phyloP scores from a whole-genome alignment of 139 green algal species.

The Coccomyxa sp. region DNA sequence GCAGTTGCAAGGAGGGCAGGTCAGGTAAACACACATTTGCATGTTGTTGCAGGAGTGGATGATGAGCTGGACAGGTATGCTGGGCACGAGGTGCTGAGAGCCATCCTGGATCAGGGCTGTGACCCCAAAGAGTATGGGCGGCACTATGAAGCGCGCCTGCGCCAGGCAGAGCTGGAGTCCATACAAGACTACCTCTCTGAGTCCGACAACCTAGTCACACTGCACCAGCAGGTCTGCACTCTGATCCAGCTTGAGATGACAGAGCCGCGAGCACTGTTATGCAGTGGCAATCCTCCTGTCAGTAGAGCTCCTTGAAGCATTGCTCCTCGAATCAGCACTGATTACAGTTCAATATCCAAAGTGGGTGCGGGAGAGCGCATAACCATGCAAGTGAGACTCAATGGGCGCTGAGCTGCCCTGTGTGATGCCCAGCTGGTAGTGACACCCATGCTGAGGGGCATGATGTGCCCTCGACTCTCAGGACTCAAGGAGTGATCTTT shows the following conservation, averaged over 20 bases:
- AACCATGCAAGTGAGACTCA: too few relatives aligned
- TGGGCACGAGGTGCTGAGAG: constrained; percentile 72
- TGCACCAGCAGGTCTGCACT: constrained; percentile 81
- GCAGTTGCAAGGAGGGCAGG: neutral
- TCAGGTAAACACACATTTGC: neutral
- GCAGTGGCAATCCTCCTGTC: neutral
- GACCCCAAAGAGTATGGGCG: constrained; percentile 70
- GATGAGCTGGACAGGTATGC: constrained; percentile 68
- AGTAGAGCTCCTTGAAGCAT: neutral
- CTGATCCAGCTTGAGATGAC: too few relatives aligned
- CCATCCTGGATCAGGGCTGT: constrained; percentile 73
- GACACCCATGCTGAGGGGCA: too few relatives aligned
- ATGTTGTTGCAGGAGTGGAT: constrained; percentile 42
- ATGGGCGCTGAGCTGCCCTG: too few relatives aligned
- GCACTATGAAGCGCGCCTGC: constrained; percentile 81
- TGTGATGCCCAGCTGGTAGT: too few relatives aligned
- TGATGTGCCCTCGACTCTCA: too few relatives aligned
- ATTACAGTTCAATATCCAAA: too few relatives aligned
- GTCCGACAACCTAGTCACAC: constrained; percentile 79
- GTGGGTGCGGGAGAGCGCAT: too few relatives aligned
- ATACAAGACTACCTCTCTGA: constrained; percentile 95
- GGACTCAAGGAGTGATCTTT: too few relatives aligned
- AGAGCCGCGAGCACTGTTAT: too few relatives aligned
- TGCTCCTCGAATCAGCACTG: too few relatives aligned
- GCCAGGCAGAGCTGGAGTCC: constrained; percentile 81